Conservation (phyloP, 202 grass and related monocot genomes). For the Miscanthus sacchariflorus region DNA sequence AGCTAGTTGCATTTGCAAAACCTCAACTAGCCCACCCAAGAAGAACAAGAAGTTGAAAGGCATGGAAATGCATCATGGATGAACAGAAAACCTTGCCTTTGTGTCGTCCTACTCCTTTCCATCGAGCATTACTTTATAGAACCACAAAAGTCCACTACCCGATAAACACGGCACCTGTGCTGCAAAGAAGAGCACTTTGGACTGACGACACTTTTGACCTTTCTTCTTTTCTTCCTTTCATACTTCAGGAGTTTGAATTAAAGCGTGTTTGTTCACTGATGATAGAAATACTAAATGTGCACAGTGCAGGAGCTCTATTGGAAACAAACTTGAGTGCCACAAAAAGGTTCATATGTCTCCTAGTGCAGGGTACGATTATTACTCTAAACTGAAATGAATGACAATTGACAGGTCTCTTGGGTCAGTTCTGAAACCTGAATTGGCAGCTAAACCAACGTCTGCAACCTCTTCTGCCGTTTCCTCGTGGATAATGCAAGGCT, state of each 20-base stretch:
- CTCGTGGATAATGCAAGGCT: no score
- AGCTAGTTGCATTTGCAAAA: background rate
- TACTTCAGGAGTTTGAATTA: conserved; percentile 21
- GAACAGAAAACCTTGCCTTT: background rate
- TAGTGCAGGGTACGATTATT: background rate
- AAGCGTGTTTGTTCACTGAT: background rate
- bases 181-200: conserved; percentile 20
- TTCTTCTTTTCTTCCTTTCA: background rate
- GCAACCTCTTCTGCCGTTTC: no score
- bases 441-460: background rate
- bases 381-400: background rate
- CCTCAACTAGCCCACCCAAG: background rate
- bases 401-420: background rate
- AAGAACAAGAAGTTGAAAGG: background rate
- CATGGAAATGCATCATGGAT: conserved; percentile 17
- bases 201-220: conserved; percentile 46
- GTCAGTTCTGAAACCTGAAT: background rate
- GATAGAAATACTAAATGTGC: no score
- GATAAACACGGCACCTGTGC: conserved; percentile 34
- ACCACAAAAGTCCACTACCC: conserved; percentile 35
- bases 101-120: background rate
- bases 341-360: background rate
- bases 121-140: conserved; percentile 8
- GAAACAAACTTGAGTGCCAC: background rate
- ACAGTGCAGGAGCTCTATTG: background rate